Percentiles rank a stretch among this genome's conserved stretches.
Conservation (phyloP, 2,329 filamentous ascomycete genomes). For the Microdochium nivale region DNA sequence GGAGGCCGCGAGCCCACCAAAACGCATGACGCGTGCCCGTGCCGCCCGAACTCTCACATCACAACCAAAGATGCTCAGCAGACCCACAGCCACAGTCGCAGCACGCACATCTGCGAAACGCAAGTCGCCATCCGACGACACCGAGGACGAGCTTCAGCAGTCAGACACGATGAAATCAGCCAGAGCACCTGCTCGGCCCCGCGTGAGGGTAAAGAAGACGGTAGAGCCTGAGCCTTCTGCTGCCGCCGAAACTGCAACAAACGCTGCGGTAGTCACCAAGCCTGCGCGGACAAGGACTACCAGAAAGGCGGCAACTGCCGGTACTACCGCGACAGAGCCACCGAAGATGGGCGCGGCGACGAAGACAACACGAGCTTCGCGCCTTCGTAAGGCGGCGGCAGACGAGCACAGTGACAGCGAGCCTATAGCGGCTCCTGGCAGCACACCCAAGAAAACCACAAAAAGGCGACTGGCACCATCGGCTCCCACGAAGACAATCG, state of each 20-base stretch:
- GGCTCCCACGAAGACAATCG: constrained; percentile 25
- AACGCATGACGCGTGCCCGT: constrained; percentile 47
- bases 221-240: constrained; percentile 13
- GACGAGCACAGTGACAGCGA: constrained; percentile 14
- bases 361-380: constrained; percentile 11
- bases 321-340: constrained; percentile 4
- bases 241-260: constrained; percentile 18
- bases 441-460: constrained; percentile 25
- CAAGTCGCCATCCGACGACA: constrained; percentile 47
- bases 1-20: constrained; percentile 47
- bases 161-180: constrained; percentile 14
- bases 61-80: constrained; percentile 23
- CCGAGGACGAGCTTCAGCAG: constrained; percentile 34
- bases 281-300: constrained; percentile 34
- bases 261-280: constrained; percentile 16
- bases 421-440: constrained; percentile 15
- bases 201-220: constrained; percentile 38
- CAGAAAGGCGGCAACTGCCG: constrained; percentile 23
- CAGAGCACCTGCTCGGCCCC: constrained; percentile 24
- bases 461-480: constrained; percentile 22
- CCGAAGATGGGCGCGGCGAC: constrained; percentile 16
- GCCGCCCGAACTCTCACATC: constrained; percentile 26
- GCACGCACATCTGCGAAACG: constrained; percentile 30
- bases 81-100: constrained; percentile 7
- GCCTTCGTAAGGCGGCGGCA: constrained; percentile 19